Evolutionary conservation across 805 yeast genomes (phyloP), one percentile per base, ranked within the genome.

Genomic region (Wickerhamiella azymoides): DNA sequence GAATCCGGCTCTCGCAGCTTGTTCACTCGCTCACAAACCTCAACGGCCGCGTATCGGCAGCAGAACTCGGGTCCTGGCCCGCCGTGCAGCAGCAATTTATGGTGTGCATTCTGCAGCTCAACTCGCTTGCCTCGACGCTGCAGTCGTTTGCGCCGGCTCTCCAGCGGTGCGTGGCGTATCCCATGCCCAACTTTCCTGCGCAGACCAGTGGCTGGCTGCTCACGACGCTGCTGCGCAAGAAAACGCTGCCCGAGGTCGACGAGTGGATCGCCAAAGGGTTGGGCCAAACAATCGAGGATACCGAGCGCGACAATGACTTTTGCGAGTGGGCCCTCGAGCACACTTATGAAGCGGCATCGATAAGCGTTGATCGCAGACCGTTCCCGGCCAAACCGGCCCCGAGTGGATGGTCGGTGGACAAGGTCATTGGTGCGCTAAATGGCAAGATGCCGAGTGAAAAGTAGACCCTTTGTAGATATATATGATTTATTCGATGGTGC

Each of bases 221-320:
- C 43, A 82, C 94, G 0, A 86, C 96, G 0, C 66, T 92, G 49
- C 62, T 92, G 49, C 72, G 97, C 48, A 92, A 88, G 60, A 89
- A 88, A 59, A 80, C 80, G 42, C 66, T 84, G 10, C 97, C 98
- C 0, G 96, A 88, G 51, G 94, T 89, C 2, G 83, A 78, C 43
- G 82, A 76, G 40, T 89, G 97, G 96, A 73, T 86, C 7, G 69
- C 69, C 28, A 61, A 65, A 17, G 74, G 54, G 35, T 56, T 52
- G 42, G 56, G 50, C 13, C 50, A 62, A 7, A 55, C 53, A n/a
- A 80, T 76, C 50, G 39, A 50, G 10, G 49, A 49, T 30, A 45
- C 40, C 11, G 50, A 30, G 1, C 39, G 47, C 2, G 58, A 54
- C 47, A 84, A 80, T 52, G 79, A 77, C 36, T 68, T 82, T 40